Evolutionary conservation across 352 stramenopile genomes (phyloP), one percentile per base, ranked within the genome.

Genomic region (Phytophthora tubulina): DNA sequence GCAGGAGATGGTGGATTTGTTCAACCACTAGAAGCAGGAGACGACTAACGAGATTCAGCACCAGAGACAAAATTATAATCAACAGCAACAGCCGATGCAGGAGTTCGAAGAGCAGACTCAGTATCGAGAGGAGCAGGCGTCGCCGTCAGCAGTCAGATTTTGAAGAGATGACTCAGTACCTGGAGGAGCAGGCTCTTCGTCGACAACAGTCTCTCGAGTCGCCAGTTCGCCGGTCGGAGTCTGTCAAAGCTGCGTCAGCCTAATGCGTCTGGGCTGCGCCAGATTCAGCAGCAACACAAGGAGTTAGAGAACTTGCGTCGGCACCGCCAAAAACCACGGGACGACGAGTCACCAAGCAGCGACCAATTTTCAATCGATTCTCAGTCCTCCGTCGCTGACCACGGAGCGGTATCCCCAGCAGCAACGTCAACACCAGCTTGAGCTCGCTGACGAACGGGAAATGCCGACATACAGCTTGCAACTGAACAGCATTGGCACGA

Each of bases 381-480:
- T 9, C 70, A 74, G 41, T 74, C 73, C 11, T 74, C 78, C 51
- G n/a, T 70, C 7, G 67, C 52, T 27, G 11, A 56, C 58, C n/a
- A 78, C 85, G 15, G 66, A 82, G 53, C 69, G 70, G 15, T 73
- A 87, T 35, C 63, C 72, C 14, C 61, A 76, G 17, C 59, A 85
- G 13, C 73, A 86, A 30, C 59, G 77, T 35, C 70, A 79, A 14
- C 75, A 82, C 45, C 77, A 85, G 49, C 35, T 73, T 31, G 63
- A 76, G n/a, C 35, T 70, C 3, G 55, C 65, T 54, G 35, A 64
- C 11, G 60, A 69, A 36, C 52, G 69, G 63, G 75, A 96, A 99
- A 72, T 99, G 96, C 57, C 88, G 81, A 68, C 96, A 99, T 55
- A 98, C 94, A 31, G 82, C 84, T 49, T 95, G 86, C 21, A 99